phyloP scores from a whole-genome alignment of 257 asterid species.

The Craterostigma plantagineum region DNA sequence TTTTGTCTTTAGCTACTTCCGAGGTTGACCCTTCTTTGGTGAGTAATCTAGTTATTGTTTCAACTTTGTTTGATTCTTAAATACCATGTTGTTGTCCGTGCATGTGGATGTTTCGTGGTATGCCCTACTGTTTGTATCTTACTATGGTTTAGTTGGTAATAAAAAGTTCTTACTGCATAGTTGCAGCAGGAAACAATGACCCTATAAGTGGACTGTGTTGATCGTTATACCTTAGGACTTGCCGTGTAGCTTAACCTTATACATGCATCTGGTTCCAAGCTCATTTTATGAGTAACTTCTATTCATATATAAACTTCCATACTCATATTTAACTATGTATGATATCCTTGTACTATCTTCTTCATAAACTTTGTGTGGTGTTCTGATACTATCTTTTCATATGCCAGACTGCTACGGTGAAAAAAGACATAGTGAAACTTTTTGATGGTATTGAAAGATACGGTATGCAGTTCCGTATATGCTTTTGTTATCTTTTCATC shows the following conservation, averaged over 20 bases:
- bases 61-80: not conserved
- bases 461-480: constrained; percentile 22
- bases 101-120: no score
- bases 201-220: no score
- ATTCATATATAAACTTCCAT: not conserved
- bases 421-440: constrained; percentile 62
- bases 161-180: no score
- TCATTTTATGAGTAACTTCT: not conserved
- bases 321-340: not conserved
- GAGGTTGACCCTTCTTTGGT: constrained; percentile 72
- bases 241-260: no score
- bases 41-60: constrained; percentile 11
- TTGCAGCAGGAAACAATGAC: no score
- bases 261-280: no score
- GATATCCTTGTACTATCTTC: no score
- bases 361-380: not conserved
- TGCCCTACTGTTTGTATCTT: no score
- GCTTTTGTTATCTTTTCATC: not conserved
- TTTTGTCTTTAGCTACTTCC: constrained; percentile 56
- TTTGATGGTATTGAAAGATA: constrained; percentile 75
- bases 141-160: no score
- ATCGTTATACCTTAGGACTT: no score
- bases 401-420: constrained; percentile 51
- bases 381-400: not conserved
- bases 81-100: not conserved